Evolutionary conservation across 176 grass and related monocot species (phyloP).

Genomic region (Otatea glauca): DNA sequence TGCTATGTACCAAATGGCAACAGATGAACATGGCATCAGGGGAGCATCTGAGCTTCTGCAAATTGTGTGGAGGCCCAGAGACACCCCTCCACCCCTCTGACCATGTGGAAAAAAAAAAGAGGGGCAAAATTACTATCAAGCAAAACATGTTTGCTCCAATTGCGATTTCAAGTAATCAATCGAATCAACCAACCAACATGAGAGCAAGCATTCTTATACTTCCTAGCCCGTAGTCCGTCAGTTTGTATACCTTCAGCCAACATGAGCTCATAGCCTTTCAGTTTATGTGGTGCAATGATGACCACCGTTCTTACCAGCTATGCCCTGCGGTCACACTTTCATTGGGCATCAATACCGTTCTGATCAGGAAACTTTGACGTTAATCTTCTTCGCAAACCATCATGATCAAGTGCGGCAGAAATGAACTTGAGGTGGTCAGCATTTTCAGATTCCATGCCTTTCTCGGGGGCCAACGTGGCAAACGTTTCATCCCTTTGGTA

Average conservation of each 20-base stretch:
- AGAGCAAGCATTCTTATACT: constrained; percentile 27
- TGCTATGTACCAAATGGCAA: constrained; percentile 68
- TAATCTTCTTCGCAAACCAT: constrained; percentile 43
- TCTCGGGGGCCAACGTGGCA: constrained; percentile 21
- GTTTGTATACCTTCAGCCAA: constrained; percentile 35
- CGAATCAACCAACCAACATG: constrained; percentile 39
- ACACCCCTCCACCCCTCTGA: constrained; percentile 62
- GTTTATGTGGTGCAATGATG: constrained; percentile 15
- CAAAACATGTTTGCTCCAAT: constrained; percentile 55
- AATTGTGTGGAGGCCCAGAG: constrained; percentile 91
- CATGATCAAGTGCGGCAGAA: constrained; percentile 24
- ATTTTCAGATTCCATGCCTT: constrained; percentile 40
- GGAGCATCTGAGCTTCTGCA: constrained; percentile 73
- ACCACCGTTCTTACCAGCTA: constrained; percentile 8
- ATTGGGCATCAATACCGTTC: constrained; percentile 53
- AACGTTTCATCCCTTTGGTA: constrained; percentile 21
- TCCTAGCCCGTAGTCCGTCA: constrained; percentile 25
- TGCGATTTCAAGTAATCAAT: constrained; percentile 47
- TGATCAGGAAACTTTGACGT: constrained; percentile 40
- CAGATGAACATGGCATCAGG: constrained; percentile 65
- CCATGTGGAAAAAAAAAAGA: constrained; percentile 50
- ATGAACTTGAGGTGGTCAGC: constrained; percentile 35
- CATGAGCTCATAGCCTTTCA: constrained; percentile 29
- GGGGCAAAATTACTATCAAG: constrained; percentile 48
- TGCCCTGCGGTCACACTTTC: constrained; percentile 23